phyloP scores from a whole-genome alignment of 257 asterid genomes.

The Penstemon eatonii region DNA sequence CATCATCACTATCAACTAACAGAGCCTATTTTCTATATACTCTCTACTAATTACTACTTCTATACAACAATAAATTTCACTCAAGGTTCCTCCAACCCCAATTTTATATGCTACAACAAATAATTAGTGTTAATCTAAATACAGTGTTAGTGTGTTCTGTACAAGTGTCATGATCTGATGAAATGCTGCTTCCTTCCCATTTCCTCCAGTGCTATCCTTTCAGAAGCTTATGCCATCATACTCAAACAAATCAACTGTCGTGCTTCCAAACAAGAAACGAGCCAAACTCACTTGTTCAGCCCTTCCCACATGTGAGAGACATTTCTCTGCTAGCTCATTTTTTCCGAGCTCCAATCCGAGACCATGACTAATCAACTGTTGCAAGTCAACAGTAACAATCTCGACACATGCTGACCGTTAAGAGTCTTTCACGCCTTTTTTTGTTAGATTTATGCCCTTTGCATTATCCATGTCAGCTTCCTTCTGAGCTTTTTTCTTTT shows the following conservation, averaged over 20 bases:
- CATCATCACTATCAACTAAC: constrained; percentile 31
- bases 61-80: constrained; percentile 47
- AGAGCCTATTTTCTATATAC: constrained; percentile 36
- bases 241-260: constrained; percentile 19
- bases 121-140: constrained; percentile 50
- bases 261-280: constrained; percentile 13
- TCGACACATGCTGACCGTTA: constrained; percentile 19
- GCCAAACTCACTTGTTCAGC: constrained; percentile 23
- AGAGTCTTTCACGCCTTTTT: constrained; percentile 51
- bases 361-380: constrained; percentile 25
- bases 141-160: constrained; percentile 61
- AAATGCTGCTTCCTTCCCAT: constrained; percentile 25
- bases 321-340: constrained; percentile 18
- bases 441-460: constrained; percentile 50
- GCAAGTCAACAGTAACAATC: constrained; percentile 9
- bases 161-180: constrained; percentile 39
- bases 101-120: constrained; percentile 52
- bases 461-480: constrained; percentile 82
- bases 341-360: constrained; percentile 32
- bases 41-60: constrained; percentile 41
- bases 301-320: constrained; percentile 9
- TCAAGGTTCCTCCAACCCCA: constrained; percentile 38
- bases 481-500: constrained; percentile 94
- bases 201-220: constrained; percentile 23
- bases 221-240: constrained; percentile 23